These are phyloP conservation scores for Coemansia sp. DNA, from an alignment of 192 early-diverging fungal genomes.

Conservation along the genomic window DNA sequence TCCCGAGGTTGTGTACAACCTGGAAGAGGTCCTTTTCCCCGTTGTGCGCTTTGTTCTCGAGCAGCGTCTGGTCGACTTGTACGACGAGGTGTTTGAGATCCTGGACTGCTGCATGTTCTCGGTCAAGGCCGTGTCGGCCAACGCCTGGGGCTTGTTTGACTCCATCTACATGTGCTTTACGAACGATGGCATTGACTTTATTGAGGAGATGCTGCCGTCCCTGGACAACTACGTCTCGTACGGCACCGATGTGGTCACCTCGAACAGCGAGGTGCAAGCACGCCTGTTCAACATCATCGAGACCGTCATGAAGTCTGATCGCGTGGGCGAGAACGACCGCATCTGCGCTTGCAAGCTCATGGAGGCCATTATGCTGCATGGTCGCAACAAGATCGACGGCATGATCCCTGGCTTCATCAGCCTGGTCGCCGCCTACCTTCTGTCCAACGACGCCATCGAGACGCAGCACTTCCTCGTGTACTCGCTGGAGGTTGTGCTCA, in stretches of 20 bases:
- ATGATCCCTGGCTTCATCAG: slow-evolving; percentile 72
- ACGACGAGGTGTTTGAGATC: slow-evolving; percentile 87
- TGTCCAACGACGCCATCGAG: slow-evolving; percentile 64
- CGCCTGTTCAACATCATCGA: slow-evolving; percentile 86
- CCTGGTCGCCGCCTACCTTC: slow-evolving; percentile 69
- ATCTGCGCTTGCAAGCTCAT: slow-evolving; percentile 83
- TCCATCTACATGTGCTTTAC: slow-evolving; percentile 80
- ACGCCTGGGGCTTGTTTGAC: slow-evolving; percentile 85
- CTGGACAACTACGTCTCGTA: slow-evolving; percentile 91
- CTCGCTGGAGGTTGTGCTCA: slow-evolving; percentile 81
- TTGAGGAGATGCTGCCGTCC: slow-evolving; percentile 89
- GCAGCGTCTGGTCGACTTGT: slow-evolving; percentile 71
- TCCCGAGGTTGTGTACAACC: slow-evolving; percentile 74
- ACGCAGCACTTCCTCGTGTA: slow-evolving; percentile 74
- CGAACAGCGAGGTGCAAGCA: slow-evolving; percentile 69
- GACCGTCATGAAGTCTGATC: slow-evolving; percentile 81
- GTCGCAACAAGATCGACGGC: slow-evolving; percentile 80
- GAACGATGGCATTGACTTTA: slow-evolving; percentile 82
- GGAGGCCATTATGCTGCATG: slow-evolving; percentile 84
- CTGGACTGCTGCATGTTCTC: slow-evolving; percentile 89
- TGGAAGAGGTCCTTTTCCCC: slow-evolving; percentile 81
- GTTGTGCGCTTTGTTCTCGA: slow-evolving; percentile 81
- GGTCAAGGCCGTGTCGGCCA: slow-evolving; percentile 78
- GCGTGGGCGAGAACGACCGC: slow-evolving; percentile 77
- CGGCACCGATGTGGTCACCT: slow-evolving; percentile 78